These are phyloP conservation scores for Puccinia triticina DNA, from an alignment of 1,284 basidiomycete species.

Conservation along the genomic window DNA sequence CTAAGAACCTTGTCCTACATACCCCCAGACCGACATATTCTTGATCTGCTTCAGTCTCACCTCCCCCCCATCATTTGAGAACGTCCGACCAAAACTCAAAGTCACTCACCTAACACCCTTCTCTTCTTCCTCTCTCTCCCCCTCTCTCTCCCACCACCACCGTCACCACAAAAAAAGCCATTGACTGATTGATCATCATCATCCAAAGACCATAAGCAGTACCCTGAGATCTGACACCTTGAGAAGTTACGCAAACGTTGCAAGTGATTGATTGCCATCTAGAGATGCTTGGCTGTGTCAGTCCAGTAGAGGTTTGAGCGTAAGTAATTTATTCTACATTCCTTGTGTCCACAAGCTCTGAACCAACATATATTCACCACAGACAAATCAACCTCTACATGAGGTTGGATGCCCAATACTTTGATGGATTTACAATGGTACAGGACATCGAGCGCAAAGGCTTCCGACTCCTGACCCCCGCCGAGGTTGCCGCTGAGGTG, in stretches of 20 bases:
- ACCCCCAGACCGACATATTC: constrained; percentile 99
- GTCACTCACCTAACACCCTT: constrained; percentile 62
- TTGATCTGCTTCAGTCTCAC: constrained; percentile 72
- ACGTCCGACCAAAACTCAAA: constrained; percentile 97
- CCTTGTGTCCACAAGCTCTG: too few species aligned
- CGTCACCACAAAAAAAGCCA: constrained; percentile 48
- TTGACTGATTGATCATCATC: background rate
- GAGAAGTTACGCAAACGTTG: constrained; percentile 90
- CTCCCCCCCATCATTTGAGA: constrained; percentile 85
- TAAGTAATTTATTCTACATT: too few species aligned
- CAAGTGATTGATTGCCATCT: too few species aligned
- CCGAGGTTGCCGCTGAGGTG: too few species aligned
- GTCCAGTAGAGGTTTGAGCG: too few species aligned
- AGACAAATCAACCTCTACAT: too few species aligned
- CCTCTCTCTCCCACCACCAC: constrained; percentile 17
- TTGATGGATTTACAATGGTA: too few species aligned
- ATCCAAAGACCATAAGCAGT: constrained; percentile 74
- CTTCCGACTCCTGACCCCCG: too few species aligned
- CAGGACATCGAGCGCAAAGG: too few species aligned
- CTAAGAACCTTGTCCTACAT: constrained; percentile 95
- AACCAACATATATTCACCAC: too few species aligned
- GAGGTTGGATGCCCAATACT: too few species aligned
- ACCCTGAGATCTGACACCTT: constrained; percentile 93
- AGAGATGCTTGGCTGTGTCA: too few species aligned
- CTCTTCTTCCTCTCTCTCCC: constrained; percentile 43